These are phyloP conservation scores for Heritiera fomes DNA, from an alignment of 345 rosid genomes.

Conservation along the genomic window DNA sequence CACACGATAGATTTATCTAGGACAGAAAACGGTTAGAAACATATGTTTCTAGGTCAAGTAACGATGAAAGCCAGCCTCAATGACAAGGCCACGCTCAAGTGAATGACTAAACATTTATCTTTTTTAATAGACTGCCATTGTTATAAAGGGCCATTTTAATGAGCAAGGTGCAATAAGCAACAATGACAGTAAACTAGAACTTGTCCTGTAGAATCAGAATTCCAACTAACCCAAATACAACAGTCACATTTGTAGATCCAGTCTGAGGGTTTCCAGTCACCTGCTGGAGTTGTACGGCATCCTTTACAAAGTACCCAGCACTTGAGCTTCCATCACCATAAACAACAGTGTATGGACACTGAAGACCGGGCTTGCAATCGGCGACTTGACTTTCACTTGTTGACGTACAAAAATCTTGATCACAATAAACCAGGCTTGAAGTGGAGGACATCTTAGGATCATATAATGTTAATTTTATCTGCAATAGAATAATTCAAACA, in stretches of 20 bases:
- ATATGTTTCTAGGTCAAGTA: constrained; percentile 1
- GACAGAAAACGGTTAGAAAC: not conserved
- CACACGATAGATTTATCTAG: not conserved
- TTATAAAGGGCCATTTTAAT: not conserved
- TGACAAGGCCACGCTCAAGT: not conserved
- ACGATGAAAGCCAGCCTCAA: not conserved
- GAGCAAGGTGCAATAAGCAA: not conserved
- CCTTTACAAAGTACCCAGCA: constrained; percentile 65
- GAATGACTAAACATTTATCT: too few species aligned
- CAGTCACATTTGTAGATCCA: constrained; percentile 43
- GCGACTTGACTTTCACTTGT: constrained; percentile 40
- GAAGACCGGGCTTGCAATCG: constrained; percentile 48
- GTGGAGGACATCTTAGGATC: constrained; percentile 53
- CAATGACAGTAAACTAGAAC: not conserved
- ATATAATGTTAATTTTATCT: constrained; percentile 60
- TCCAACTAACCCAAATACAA: constrained; percentile 67
- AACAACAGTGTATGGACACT: constrained; percentile 59
- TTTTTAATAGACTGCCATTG: too few species aligned
- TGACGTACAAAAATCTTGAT: constrained; percentile 56
- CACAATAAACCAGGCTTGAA: constrained; percentile 45
- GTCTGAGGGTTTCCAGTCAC: constrained; percentile 59
- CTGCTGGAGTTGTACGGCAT: constrained; percentile 48
- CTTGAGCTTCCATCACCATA: constrained; percentile 90
- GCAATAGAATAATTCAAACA: constrained; percentile 21
- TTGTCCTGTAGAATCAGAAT: not conserved